Base-by-base conservation (phyloP, 1,284 basidiomycete genomes). In the Tilletiaria anomala region DNA sequence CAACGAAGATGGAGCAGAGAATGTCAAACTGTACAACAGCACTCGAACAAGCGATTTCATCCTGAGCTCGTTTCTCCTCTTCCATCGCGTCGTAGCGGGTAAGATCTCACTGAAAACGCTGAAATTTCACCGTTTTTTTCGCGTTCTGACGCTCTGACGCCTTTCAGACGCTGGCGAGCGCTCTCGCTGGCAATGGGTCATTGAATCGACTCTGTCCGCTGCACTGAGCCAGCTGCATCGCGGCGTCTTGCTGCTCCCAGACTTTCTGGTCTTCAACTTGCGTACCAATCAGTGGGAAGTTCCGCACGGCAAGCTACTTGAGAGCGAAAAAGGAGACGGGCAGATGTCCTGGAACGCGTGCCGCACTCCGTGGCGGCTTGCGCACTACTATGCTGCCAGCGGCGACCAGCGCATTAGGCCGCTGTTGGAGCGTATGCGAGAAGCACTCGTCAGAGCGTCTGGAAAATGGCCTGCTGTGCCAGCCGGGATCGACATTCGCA, bases 311-410 rank as follows among this genome's bases (percentile, higher is more conserved):
- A 51, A 61, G 24, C 39, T 56, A 19, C 37, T 61, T 11, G 59
- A 61, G 31, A 43, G 46, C 19, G 50, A 58, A 17, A 39, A 56
- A 36, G n/a, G n/a, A n/a, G 59, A 61, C 38, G 59, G 59, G 3
- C 40, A 47, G 0, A 45, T 59, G 35, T 51, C 50, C 41, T 61
- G 59, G 59, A 61, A 61, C 39, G 57, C 59, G 1, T 61, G 59
- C 29, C 47, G 59, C 5, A 61, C 59, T 4, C 55, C 57, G 0
- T 61, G 59, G 59, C 46, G 59, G 1, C 50, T 61, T 5, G 45
- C 55, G 0, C 57, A 60, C 35, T 61, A 61, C 34, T 53, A 60
- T n/a, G 54, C 56, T 14, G 37, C 47, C 0, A 50, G 51, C 1
- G 48, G 55, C 15, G 59, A 61, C 23, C 44, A 47, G 6, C 26